A percentile compares a stretch with the other conserved stretches of the same genome.
These are phyloP conservation scores for Deuterostichococcus epilithicus DNA, from an alignment of 139 green algal genomes.

Conservation along the genomic window DNA sequence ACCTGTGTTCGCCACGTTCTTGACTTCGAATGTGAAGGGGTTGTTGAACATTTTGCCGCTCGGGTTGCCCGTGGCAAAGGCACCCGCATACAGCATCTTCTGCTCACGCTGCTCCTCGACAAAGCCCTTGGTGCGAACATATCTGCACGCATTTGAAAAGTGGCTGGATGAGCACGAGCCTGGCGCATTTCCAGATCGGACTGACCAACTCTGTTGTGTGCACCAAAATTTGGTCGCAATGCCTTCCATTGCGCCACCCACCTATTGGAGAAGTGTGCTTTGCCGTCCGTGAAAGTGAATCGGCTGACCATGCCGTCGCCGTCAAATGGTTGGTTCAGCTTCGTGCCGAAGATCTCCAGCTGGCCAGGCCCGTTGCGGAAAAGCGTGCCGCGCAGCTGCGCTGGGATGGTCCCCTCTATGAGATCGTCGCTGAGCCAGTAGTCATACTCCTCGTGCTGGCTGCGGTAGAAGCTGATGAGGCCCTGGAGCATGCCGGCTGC, in stretches of 20 bases:
- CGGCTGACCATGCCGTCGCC: constrained; percentile 27
- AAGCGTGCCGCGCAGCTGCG: constrained; percentile 28
- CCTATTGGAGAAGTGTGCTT: constrained; percentile 18
- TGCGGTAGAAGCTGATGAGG: constrained; percentile 10
- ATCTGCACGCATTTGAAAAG: background rate
- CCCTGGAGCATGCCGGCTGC: background rate
- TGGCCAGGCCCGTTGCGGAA: constrained; percentile 29
- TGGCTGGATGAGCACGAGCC: too few relatives aligned
- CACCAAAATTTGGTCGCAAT: too few relatives aligned
- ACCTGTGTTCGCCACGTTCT: constrained; percentile 24
- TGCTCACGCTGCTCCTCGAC: constrained; percentile 21
- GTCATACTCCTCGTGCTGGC: constrained; percentile 8
- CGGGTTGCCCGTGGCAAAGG: constrained; percentile 35
- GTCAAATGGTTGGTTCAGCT: constrained; percentile 35
- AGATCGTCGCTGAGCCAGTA: constrained; percentile 11
- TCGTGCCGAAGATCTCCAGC: constrained; percentile 27
- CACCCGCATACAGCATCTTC: constrained; percentile 34
- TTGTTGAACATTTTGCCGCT: constrained; percentile 28
- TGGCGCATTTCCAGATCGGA: too few relatives aligned
- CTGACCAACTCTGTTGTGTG: too few relatives aligned
- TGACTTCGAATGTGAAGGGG: constrained; percentile 32
- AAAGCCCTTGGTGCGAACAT: constrained; percentile 16
- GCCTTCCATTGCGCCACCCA: constrained; percentile 2
- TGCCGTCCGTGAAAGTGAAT: constrained; percentile 24
- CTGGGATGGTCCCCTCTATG: constrained; percentile 28